Evolutionary conservation across 805 yeast genomes (phyloP), one percentile per base, ranked within the genome.

Genomic region (Brettanomyces naardenensis): DNA sequence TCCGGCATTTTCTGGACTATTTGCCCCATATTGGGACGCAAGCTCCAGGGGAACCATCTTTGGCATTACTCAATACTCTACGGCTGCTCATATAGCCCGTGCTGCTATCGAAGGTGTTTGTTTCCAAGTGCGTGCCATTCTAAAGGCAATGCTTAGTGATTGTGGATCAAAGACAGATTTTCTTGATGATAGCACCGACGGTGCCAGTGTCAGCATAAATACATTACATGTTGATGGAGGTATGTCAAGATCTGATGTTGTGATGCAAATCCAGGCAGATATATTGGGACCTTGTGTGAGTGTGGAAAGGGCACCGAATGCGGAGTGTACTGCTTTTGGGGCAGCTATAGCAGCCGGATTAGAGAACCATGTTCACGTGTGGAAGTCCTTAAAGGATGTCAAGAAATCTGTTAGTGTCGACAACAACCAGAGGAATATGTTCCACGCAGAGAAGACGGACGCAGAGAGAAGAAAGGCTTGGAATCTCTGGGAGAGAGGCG

Each of bases 31-130:
- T 64, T 89, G 97, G 97, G 87, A 85, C 54, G 75, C 89, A 11
- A 85, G 84, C 37, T 87, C 95, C 5, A 76, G 95, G 45, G 97
- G 97, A 35, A 81, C 95, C 25, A 83, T 90, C 32, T 79, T 88
- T 58, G 97, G 97, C 28, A 73, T 89, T 68, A 86, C 96, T 4
- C 95, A 87, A 58, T 87, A 78, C 62, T 82, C 95, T n/a, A 73
- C 81, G n/a, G 79, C 92, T 14, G 76, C 88, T 13, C 97, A 90
- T 62, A 80, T 89, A 53, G 94, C 94, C 7, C 74, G 96, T 47
- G 97, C 97, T 3, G 95, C 96, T 10, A 71, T 89, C 42, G 97
- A 90, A 58, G 96, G 96, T 46, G 90, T 87, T 30, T 89, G 96
- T 59, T 89, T 75, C 71, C 97, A 90, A 65, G 90, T 89, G 19